Conservation (phyloP, 2,329 filamentous ascomycete genomes). For the Aphanoascus verrucosus region DNA sequence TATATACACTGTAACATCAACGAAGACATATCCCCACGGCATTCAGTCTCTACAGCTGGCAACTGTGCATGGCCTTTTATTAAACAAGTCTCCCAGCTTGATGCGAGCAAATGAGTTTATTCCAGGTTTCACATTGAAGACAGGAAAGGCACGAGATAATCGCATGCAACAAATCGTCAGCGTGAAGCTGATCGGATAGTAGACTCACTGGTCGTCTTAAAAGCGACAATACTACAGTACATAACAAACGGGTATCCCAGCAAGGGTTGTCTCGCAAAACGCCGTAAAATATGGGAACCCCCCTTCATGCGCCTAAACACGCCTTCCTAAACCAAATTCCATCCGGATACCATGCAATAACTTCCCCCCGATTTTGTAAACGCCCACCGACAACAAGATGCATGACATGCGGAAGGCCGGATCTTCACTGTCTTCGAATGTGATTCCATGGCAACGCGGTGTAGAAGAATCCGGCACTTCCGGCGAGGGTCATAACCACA, state of each 20-base stretch:
- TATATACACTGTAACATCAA: constrained; percentile 2
- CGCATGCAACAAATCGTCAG: background rate
- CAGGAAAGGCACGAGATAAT: background rate
- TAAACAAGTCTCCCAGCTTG: background rate
- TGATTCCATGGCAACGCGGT: background rate
- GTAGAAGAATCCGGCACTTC: constrained; percentile 30
- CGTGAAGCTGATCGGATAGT: background rate
- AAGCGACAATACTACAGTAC: background rate
- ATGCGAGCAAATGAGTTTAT: background rate
- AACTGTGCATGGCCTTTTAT: background rate
- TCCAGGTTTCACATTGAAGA: no score
- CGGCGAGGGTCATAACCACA: constrained; percentile 37
- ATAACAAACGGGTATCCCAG: background rate
- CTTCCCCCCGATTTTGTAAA: constrained; percentile 1
- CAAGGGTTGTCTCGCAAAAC: constrained; percentile 1
- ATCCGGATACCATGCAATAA: constrained; percentile 8
- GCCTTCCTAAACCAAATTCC: background rate
- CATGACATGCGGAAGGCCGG: background rate
- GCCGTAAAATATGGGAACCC: background rate
- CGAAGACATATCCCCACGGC: background rate
- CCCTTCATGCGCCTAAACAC: no score
- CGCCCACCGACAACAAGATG: constrained; percentile 4
- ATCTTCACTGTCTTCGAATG: background rate
- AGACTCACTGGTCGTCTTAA: background rate
- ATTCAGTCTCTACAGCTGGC: background rate